These are phyloP conservation scores for Suillus ampliporus DNA, from an alignment of 768 basidiomycete genomes.

Conservation along the genomic window DNA sequence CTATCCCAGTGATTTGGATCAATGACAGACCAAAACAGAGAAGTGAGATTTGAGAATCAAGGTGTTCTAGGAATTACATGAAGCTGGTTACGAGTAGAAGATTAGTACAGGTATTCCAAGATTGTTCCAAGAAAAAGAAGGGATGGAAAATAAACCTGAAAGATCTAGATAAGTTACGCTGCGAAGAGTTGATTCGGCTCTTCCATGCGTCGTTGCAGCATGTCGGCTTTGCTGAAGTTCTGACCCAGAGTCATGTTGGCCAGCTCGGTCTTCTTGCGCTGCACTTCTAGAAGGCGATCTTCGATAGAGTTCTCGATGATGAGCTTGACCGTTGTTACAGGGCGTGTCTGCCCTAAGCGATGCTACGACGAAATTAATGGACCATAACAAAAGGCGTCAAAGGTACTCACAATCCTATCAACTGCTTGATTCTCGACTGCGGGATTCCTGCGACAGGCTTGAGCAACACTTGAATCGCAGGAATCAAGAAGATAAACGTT, in stretches of 20 bases:
- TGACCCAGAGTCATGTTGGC: constrained; percentile 94
- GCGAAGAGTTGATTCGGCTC: constrained; percentile 83
- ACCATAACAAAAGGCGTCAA: background rate
- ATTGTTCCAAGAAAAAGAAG: constrained; percentile 19
- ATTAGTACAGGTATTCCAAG: constrained; percentile 32
- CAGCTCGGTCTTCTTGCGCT: constrained; percentile 91
- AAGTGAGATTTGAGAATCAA: constrained; percentile 1
- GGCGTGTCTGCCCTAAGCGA: constrained; percentile 91
- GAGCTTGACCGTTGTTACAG: constrained; percentile 90
- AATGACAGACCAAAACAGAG: background rate
- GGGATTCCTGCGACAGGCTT: constrained; percentile 71
- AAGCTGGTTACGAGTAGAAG: constrained; percentile 32
- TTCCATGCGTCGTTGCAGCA: constrained; percentile 86
- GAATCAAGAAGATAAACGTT: constrained; percentile 21
- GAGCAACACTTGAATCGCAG: constrained; percentile 10
- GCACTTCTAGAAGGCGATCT: constrained; percentile 88
- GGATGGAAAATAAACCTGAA: constrained; percentile 20
- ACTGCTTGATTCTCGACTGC: constrained; percentile 98
- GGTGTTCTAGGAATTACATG: constrained; percentile 38
- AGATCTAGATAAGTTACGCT: constrained; percentile 37
- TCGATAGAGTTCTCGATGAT: constrained; percentile 97
- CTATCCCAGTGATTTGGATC: constrained; percentile 8
- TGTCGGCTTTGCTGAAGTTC: constrained; percentile 85
- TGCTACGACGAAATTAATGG: constrained; percentile 56
- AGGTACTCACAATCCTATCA: constrained; percentile 84